Percentiles rank a stretch among this genome's conserved stretches.
These are phyloP conservation scores for Venturia carpophila DNA, from an alignment of 2,329 filamentous ascomycete genomes.

Conservation along the genomic window DNA sequence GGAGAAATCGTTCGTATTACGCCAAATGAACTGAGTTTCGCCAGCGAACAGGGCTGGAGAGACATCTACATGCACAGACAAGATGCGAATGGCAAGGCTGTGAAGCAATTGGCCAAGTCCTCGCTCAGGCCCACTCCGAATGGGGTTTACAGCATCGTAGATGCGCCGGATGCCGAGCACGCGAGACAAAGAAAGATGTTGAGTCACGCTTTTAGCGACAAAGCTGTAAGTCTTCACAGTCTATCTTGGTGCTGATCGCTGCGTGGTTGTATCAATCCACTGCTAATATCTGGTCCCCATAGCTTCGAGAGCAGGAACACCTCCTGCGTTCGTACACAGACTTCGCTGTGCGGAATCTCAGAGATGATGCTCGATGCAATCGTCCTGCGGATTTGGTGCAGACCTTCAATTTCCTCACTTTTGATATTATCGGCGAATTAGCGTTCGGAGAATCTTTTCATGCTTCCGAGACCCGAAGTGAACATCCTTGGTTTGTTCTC, in stretches of 20 bases:
- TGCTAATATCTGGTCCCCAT: background rate
- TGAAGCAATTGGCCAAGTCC: background rate
- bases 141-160: slow-evolving; percentile 5
- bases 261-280: background rate
- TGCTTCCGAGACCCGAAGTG: background rate
- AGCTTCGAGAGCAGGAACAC: slow-evolving; percentile 16
- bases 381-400: slow-evolving; percentile 15
- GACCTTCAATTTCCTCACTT: slow-evolving; percentile 18
- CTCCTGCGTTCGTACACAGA: slow-evolving; percentile 18
- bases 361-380: background rate
- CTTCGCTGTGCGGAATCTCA: slow-evolving; percentile 15
- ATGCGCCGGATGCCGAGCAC: slow-evolving; percentile 15
- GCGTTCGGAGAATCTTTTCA: slow-evolving; percentile 19
- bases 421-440: slow-evolving; percentile 19
- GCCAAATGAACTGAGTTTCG: slow-evolving; percentile 24
- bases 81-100: background rate
- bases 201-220: slow-evolving; percentile 18
- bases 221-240: slow-evolving; percentile 11
- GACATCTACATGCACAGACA: slow-evolving; percentile 26
- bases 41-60: slow-evolving; percentile 22
- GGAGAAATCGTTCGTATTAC: slow-evolving; percentile 25
- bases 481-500: slow-evolving; percentile 14
- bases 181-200: slow-evolving; percentile 17
- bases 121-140: background rate
- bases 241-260: background rate